These are phyloP conservation scores for Senna siamea DNA, from an alignment of 306 rosid species.

Conservation along the genomic window DNA sequence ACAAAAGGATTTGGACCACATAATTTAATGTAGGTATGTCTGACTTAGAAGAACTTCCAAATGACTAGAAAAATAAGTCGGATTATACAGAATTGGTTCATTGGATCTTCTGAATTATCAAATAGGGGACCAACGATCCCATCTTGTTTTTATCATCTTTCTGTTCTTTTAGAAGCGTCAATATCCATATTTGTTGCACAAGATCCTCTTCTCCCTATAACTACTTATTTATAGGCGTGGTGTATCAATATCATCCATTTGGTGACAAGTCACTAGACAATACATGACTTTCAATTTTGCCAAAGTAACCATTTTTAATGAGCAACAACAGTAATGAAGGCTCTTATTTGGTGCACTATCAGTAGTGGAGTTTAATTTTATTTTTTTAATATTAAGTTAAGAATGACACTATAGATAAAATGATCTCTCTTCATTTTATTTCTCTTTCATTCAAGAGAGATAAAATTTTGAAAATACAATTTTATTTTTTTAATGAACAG, in stretches of 20 bases:
- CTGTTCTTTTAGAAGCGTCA: background rate
- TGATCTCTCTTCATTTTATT: no score
- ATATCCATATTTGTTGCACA: background rate
- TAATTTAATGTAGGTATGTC: background rate
- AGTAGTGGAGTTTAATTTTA: no score
- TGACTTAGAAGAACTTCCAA: conserved; percentile 7
- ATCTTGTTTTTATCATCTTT: conserved; percentile 27
- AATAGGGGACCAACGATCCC: background rate
- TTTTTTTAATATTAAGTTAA: no score
- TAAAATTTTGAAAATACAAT: no score
- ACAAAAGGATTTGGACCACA: conserved; percentile 30
- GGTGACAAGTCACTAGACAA: conserved; percentile 10
- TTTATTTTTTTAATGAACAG: no score
- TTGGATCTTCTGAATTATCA: conserved; percentile 31
- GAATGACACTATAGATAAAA: no score
- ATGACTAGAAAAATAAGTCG: background rate
- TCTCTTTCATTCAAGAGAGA: no score
- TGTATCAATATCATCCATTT: conserved; percentile 2
- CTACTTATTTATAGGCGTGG: conserved; percentile 10
- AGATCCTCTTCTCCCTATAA: background rate
- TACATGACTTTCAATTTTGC: conserved; percentile 10
- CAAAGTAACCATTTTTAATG: no score
- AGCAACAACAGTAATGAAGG: no score
- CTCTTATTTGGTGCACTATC: no score
- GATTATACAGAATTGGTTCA: conserved; percentile 19